Percentiles rank a stretch among this genome's conserved stretches.
Evolutionary conservation across 495 filamentous ascomycete genomes (phyloP).

Genomic region (Lepraria neglecta): DNA sequence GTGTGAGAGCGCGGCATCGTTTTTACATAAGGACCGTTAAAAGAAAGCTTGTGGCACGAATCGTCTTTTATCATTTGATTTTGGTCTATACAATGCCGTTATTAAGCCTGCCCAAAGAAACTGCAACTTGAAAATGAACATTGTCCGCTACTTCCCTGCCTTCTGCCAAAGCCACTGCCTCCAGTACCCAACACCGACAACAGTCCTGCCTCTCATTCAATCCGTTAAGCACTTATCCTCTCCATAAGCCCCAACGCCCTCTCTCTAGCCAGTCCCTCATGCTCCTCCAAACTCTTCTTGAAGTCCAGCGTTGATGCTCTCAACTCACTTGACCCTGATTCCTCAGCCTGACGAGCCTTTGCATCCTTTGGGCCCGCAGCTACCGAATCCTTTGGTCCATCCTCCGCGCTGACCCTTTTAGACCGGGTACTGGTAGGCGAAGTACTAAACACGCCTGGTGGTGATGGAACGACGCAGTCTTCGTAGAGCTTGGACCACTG

Average conservation of each 20-base stretch:
- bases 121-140: too few relatives aligned
- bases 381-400: neutral
- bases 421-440: neutral
- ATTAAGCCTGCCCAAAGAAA: too few relatives aligned
- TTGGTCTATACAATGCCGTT: too few relatives aligned
- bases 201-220: neutral
- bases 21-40: too few relatives aligned
- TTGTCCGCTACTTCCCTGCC: too few relatives aligned
- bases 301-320: constrained; percentile 20
- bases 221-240: neutral
- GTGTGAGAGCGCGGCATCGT: too few relatives aligned
- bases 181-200: too few relatives aligned
- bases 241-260: constrained; percentile 2
- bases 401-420: neutral
- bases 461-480: neutral
- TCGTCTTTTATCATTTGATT: too few relatives aligned
- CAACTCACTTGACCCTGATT: constrained; percentile 1
- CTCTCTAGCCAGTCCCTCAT: constrained; percentile 15
- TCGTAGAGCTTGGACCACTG: constrained; percentile 14
- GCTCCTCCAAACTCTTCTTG: constrained; percentile 12
- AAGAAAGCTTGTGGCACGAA: too few relatives aligned
- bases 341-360: neutral
- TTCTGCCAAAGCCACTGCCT: neutral
- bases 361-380: neutral
- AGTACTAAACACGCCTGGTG: neutral